A percentile compares a stretch with the other conserved stretches of the same genome.
Evolutionary conservation across 805 yeast genomes (phyloP).

Genomic region (Candida palmyrensis): DNA sequence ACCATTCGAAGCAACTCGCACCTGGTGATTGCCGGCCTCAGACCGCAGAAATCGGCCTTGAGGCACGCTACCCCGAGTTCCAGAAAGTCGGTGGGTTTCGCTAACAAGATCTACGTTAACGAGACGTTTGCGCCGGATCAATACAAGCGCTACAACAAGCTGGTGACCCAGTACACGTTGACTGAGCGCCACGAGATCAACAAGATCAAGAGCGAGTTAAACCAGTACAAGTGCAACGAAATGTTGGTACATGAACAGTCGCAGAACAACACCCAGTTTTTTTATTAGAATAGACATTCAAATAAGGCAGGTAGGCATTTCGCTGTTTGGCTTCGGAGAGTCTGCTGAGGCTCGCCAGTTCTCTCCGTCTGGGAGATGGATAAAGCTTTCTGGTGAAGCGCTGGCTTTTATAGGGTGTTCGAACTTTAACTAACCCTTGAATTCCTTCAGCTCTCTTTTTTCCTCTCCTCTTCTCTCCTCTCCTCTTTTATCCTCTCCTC

Average conservation of each 20-base stretch:
- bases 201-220: conserved; percentile 59
- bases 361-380: no score
- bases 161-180: conserved; percentile 46
- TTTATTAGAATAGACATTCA: conserved; percentile 33
- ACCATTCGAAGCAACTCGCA: conserved; percentile 13
- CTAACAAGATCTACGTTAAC: conserved; percentile 43
- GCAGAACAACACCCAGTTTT: conserved; percentile 59
- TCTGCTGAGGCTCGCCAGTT: no score
- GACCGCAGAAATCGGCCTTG: conserved; percentile 1
- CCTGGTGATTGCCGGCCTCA: background rate
- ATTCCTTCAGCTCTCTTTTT: no score
- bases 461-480: no score
- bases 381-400: no score
- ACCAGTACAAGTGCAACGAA: conserved; percentile 54
- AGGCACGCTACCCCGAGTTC: conserved; percentile 1
- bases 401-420: no score
- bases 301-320: no score
- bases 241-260: conserved; percentile 68
- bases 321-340: no score
- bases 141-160: conserved; percentile 52
- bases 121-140: conserved; percentile 48
- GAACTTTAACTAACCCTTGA: no score
- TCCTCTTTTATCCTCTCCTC: no score
- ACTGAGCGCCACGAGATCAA: conserved; percentile 46
- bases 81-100: conserved; percentile 36